phyloP scores from a whole-genome alignment of 192 early-diverging fungal species.

The Linnemannia elongata region DNA sequence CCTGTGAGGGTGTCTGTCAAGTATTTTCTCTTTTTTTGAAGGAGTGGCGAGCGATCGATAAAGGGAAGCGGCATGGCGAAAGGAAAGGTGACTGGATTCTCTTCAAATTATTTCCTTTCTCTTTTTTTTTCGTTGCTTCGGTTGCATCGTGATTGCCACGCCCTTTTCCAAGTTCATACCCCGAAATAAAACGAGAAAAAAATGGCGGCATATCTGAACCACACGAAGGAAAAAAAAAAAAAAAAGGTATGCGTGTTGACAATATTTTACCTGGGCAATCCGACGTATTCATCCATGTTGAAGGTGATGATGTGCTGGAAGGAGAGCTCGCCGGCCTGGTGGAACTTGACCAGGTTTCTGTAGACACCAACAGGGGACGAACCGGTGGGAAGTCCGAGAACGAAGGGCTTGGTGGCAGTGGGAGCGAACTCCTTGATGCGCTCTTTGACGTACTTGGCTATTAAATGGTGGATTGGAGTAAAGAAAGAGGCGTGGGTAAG shows the following conservation, averaged over 20 bases:
- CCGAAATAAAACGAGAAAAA: not conserved
- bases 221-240: not conserved
- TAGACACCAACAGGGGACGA: slow-evolving; percentile 89
- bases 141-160: not conserved
- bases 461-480: not conserved
- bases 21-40: not conserved
- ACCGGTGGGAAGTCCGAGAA: slow-evolving; percentile 89
- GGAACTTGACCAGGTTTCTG: slow-evolving; percentile 81
- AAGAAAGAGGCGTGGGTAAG: not conserved
- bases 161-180: not conserved
- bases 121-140: not conserved
- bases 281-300: slow-evolving; percentile 94
- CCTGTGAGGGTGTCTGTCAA: not conserved
- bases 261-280: slow-evolving; percentile 73
- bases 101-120: not conserved
- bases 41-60: no score
- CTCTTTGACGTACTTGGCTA: slow-evolving; percentile 85
- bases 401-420: slow-evolving; percentile 81
- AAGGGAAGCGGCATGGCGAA: not conserved
- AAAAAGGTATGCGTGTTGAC: not conserved
- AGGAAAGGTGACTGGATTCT: not conserved
- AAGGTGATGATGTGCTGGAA: slow-evolving; percentile 90
- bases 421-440: slow-evolving; percentile 85
- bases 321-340: slow-evolving; percentile 75
- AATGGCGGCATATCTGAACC: not conserved